Evolutionary conservation across 352 stramenopile genomes (phyloP).

Genomic region (Phytopythium oedochilum): DNA sequence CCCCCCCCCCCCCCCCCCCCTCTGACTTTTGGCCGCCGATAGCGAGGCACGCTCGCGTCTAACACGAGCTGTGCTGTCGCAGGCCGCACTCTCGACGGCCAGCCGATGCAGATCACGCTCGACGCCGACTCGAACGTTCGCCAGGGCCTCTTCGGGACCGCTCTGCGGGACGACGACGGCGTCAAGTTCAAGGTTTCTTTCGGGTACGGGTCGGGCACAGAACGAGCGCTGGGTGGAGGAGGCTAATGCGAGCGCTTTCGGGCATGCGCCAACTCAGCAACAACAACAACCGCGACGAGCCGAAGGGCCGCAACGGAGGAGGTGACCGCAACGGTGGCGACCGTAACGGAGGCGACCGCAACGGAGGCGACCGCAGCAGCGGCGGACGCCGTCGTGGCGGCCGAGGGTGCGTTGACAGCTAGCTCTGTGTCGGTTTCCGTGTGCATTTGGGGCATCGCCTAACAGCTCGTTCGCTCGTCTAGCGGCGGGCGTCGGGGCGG

Average conservation of each 20-base stretch:
- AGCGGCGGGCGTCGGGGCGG: constrained; percentile 26
- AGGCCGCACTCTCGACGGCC: constrained; percentile 71
- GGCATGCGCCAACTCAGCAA: neutral
- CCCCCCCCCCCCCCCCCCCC: no score
- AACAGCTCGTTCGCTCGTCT: no score
- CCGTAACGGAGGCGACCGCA: constrained; percentile 9
- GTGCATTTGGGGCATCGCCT: no score
- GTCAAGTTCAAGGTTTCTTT: constrained; percentile 84
- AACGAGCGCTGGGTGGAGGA: neutral
- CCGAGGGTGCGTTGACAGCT: constrained; percentile 13
- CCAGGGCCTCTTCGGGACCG: constrained; percentile 73
- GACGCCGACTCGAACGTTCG: constrained; percentile 71
- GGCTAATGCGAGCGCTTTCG: neutral
- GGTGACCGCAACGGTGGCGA: constrained; percentile 8
- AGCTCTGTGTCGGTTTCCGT: constrained; percentile 2
- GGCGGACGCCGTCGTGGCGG: constrained; percentile 32
- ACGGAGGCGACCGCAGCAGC: neutral
- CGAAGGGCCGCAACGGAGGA: constrained; percentile 36
- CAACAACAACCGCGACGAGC: constrained; percentile 22
- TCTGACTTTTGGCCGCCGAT: no score
- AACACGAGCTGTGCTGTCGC: neutral
- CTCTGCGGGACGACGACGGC: constrained; percentile 55
- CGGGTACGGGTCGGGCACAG: constrained; percentile 28
- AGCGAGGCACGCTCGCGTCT: neutral
- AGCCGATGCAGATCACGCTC: constrained; percentile 71